phyloP scores from a whole-genome alignment of 257 asterid genomes.

The Linaria vulgaris region DNA sequence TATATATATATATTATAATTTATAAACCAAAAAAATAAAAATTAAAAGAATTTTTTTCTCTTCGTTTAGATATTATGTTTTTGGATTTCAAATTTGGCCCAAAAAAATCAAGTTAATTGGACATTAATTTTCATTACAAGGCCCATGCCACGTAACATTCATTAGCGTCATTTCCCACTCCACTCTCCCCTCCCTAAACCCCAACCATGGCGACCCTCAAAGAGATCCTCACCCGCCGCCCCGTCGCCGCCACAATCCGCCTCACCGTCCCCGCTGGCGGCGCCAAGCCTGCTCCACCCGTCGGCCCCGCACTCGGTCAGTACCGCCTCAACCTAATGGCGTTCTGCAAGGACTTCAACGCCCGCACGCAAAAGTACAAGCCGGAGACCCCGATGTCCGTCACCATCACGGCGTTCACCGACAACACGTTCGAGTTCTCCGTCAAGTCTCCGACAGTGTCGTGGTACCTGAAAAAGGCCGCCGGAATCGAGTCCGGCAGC shows the following conservation, averaged over 20 bases:
- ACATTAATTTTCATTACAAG: too few species aligned
- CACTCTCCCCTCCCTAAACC: neutral
- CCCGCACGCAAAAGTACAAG: conserved; percentile 83
- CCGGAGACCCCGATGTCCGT: conserved; percentile 85
- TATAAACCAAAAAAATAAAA: too few species aligned
- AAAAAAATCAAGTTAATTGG: too few species aligned
- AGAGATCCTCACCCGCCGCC: conserved; percentile 82
- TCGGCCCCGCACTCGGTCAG: conserved; percentile 85
- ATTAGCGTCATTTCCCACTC: too few species aligned
- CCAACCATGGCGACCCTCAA: conserved; percentile 64
- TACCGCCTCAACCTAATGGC: conserved; percentile 87
- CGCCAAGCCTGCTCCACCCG: conserved; percentile 91
- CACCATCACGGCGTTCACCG: conserved; percentile 69
- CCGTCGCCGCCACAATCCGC: conserved; percentile 85
- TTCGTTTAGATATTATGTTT: too few species aligned
- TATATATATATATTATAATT: too few species aligned
- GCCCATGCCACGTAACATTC: too few species aligned
- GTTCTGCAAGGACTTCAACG: conserved; percentile 89
- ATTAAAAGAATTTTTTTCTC: too few species aligned
- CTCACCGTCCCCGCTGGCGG: conserved; percentile 83
- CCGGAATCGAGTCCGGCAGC: conserved; percentile 76
- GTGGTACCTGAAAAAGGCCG: conserved; percentile 90
- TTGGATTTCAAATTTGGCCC: too few species aligned
- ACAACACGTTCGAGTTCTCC: conserved; percentile 77
- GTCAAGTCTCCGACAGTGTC: conserved; percentile 78